Percentiles rank a stretch among this genome's conserved stretches.
These are phyloP conservation scores for Catharanthus roseus DNA, from an alignment of 257 asterid genomes.

Conservation along the genomic window DNA sequence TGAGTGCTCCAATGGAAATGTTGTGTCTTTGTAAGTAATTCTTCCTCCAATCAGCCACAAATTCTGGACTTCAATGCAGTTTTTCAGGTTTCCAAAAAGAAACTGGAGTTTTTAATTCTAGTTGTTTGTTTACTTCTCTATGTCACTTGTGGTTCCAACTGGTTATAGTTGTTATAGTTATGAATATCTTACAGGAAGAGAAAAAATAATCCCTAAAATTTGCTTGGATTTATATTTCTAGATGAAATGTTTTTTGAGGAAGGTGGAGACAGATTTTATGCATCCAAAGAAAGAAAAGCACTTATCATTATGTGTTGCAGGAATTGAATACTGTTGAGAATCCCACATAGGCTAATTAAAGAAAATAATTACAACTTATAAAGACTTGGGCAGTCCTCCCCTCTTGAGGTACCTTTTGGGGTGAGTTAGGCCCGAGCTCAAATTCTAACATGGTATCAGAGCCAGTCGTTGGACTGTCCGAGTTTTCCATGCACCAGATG, in stretches of 20 bases:
- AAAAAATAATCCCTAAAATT: too few species aligned
- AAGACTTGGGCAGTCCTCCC: too few species aligned
- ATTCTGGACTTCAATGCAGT: background rate
- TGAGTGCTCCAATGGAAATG: slow-evolving; percentile 58
- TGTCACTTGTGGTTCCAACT: background rate
- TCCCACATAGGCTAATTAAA: too few species aligned
- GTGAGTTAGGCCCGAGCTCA: too few species aligned
- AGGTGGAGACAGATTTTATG: background rate
- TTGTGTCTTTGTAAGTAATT: slow-evolving; percentile 65
- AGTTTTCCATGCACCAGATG: too few species aligned
- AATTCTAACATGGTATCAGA: too few species aligned
- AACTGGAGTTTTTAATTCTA: background rate
- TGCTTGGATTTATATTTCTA: background rate
- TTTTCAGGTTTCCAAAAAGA: background rate
- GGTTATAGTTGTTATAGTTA: too few species aligned
- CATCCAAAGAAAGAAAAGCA: background rate
- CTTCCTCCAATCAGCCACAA: background rate
- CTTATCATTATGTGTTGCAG: background rate
- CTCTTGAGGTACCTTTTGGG: too few species aligned
- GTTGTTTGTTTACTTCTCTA: background rate
- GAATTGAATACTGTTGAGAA: background rate
- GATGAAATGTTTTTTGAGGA: background rate
- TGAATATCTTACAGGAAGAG: background rate
- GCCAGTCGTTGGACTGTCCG: too few species aligned
- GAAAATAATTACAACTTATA: too few species aligned